Conservation (phyloP, 1,139 yeast genomes). For the Debaryomyces nepalensis region DNA sequence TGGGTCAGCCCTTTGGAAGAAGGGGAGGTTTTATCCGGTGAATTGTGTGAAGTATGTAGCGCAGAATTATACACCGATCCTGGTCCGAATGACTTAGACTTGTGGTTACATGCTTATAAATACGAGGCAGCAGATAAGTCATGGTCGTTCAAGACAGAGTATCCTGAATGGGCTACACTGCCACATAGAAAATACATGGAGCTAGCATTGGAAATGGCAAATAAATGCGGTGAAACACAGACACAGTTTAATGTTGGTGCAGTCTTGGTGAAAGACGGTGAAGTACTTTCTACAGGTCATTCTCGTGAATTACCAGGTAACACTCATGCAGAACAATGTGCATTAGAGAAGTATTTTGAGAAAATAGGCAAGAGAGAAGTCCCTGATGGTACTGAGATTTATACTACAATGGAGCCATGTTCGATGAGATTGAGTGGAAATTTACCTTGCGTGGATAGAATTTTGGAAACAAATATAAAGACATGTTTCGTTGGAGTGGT, state of each 20-base stretch:
- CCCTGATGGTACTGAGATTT: constrained; percentile 80
- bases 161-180: constrained; percentile 86
- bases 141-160: constrained; percentile 81
- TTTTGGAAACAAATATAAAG: constrained; percentile 58
- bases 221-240: constrained; percentile 78
- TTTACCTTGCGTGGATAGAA: constrained; percentile 82
- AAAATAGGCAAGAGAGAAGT: constrained; percentile 45
- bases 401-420: constrained; percentile 99
- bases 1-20: constrained; percentile 62
- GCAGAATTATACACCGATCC: constrained; percentile 87
- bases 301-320: constrained; percentile 93
- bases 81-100: constrained; percentile 77
- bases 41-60: constrained; percentile 67
- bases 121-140: constrained; percentile 60
- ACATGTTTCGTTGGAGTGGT: constrained; percentile 90
- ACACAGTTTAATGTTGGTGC: constrained; percentile 97
- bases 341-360: constrained; percentile 71
- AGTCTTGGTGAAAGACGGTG: constrained; percentile 68
- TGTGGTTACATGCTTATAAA: constrained; percentile 89
- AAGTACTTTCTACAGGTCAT: constrained; percentile 76
- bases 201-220: constrained; percentile 75
- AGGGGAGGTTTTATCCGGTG: constrained; percentile 67
- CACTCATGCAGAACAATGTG: constrained; percentile 98
- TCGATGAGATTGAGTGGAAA: constrained; percentile 89
- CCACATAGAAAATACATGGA: constrained; percentile 60